Conservation (phyloP, 495 filamentous ascomycete species). For the Penicillium turbatum region DNA sequence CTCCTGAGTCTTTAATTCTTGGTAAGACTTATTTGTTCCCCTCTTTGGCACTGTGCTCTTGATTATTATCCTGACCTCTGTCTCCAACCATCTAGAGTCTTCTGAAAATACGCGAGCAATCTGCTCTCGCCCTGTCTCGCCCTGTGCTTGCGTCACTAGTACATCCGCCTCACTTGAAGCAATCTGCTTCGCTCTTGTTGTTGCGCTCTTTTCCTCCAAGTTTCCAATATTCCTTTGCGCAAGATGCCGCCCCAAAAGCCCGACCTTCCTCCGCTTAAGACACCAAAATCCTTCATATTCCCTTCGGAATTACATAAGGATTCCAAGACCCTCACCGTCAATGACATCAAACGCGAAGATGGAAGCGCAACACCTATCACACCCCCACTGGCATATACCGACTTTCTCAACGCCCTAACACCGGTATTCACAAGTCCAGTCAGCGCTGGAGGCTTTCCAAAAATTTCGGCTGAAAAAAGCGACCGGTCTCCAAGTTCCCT, state of each 20-base stretch:
- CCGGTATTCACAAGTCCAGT: slow-evolving; percentile 52
- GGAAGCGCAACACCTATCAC: slow-evolving; percentile 75
- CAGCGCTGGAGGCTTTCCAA: slow-evolving; percentile 35
- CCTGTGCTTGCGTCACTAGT: background rate
- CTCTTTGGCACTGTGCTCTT: slow-evolving; percentile 12
- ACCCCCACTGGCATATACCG: slow-evolving; percentile 85
- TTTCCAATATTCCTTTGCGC: background rate
- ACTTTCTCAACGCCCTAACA: slow-evolving; percentile 80
- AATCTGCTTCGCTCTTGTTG: background rate
- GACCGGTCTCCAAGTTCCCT: slow-evolving; percentile 37
- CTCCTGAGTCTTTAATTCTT: background rate
- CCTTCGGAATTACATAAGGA: slow-evolving; percentile 1
- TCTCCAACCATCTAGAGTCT: too few relatives aligned
- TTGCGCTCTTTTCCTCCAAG: background rate
- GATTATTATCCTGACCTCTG: background rate
- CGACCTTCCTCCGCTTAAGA: background rate
- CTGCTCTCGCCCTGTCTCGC: background rate
- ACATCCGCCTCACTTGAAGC: background rate
- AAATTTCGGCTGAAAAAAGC: slow-evolving; percentile 30
- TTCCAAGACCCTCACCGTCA: slow-evolving; percentile 5
- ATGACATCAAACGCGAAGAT: slow-evolving; percentile 48
- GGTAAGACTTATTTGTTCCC: slow-evolving; percentile 31
- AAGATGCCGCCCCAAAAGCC: background rate
- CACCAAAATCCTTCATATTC: background rate
- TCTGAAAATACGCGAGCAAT: background rate